Conservation (phyloP, 1,139 yeast species). For the Schwanniomyces etchellsii region DNA sequence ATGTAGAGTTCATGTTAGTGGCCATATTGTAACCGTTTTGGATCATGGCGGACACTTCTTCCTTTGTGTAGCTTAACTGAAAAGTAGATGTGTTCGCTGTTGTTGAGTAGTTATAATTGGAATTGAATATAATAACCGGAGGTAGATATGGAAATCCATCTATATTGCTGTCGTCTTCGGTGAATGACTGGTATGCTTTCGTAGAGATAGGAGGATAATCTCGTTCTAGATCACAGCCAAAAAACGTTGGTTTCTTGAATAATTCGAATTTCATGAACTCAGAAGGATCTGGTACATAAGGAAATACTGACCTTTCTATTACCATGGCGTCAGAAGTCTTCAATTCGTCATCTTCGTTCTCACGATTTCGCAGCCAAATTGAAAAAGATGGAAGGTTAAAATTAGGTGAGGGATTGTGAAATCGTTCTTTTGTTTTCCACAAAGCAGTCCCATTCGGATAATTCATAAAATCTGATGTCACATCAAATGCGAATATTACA, state of each 20-base stretch:
- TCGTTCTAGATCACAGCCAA: conserved; percentile 47
- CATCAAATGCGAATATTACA: conserved; percentile 31
- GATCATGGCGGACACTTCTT: conserved; percentile 41
- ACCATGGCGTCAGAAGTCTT: no score
- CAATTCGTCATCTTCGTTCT: neutral
- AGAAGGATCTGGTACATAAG: conserved; percentile 30
- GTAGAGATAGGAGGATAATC: conserved; percentile 19
- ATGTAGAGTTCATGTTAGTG: conserved; percentile 37
- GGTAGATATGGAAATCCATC: conserved; percentile 22
- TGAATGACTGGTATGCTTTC: neutral
- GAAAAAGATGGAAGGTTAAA: conserved; percentile 14
- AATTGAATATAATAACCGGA: conserved; percentile 50
- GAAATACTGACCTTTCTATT: conserved; percentile 20
- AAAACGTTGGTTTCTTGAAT: conserved; percentile 39
- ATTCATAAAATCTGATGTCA: conserved; percentile 32
- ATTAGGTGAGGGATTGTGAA: conserved; percentile 12
- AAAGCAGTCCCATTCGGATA: conserved; percentile 36
- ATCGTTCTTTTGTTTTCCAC: conserved; percentile 15
- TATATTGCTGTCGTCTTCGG: neutral
- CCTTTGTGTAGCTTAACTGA: conserved; percentile 41
- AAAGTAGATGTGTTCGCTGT: conserved; percentile 57
- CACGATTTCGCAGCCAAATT: neutral
- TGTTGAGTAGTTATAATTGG: conserved; percentile 38
- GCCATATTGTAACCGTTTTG: conserved; percentile 50
- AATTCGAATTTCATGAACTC: conserved; percentile 22